Base-by-base conservation (phyloP, 2,329 filamentous ascomycete species). In the Thermoascus crustaceus region DNA sequence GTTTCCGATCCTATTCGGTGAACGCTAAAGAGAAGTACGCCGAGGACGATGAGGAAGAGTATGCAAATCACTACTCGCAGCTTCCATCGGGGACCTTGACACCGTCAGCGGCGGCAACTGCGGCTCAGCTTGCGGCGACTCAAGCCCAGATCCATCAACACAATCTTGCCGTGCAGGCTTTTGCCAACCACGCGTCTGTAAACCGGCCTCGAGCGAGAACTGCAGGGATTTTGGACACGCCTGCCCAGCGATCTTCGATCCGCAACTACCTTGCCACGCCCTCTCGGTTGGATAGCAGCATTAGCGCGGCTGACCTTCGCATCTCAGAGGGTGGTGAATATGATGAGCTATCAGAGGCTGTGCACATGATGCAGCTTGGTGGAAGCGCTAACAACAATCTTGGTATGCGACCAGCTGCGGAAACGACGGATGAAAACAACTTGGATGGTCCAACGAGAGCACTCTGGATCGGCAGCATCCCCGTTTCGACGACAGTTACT, bases 11-110 rank as follows among this genome's bases (percentile, higher is more conserved):
- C 2, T 96, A 95, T 61, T 98, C 91, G 1, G 91, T 98, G 46
- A 98, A 98, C 61, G 93, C 94, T 37, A 95, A 94, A 63, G 89
- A 96, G 58, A 93, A 91, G 60, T 96, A 96, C 52, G 88, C 84
- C 2, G 86, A 93, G 50, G 82, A 86, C 30, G 88, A 93, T 34
- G 82, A 87, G 17, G 82, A 87, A 41, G 80, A 85, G 10, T 85
- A 83, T 41, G 59, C 79, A 73, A 63, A 61, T 31, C 64, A 67
- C 38, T 78, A 78, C 52, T 70, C 72, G 29, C 64, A 67, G 34
- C 58, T 68, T 35, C 75, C 76, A 44, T 77, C 74, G 35, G 76
- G 77, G 16, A 68, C 70, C 3, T 57, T 78, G 43, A 80, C 76
- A 1, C 76, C 78, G 7, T 67, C 68, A 10, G 71, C 73, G 7